These are phyloP conservation scores for Lecanicillium sp. DNA, from an alignment of 2,329 filamentous ascomycete genomes.

Conservation along the genomic window DNA sequence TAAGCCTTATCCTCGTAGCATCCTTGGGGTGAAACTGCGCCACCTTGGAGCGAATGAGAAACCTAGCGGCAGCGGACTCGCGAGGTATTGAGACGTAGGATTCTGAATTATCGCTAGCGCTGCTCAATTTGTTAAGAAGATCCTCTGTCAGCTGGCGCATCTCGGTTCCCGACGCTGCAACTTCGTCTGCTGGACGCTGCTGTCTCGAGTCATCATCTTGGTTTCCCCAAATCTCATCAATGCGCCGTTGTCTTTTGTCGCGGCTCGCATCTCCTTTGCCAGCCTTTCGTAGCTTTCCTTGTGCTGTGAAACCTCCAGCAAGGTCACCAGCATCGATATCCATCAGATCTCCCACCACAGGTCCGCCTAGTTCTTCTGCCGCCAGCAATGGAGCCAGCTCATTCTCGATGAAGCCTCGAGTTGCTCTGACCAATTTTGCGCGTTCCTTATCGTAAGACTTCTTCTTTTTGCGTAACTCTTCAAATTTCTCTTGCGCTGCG, in stretches of 20 bases:
- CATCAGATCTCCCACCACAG: constrained; percentile 67
- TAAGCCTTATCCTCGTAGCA: constrained; percentile 47
- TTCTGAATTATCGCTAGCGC: constrained; percentile 42
- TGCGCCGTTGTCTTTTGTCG: constrained; percentile 48
- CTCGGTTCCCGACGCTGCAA: constrained; percentile 42
- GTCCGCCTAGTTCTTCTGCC: constrained; percentile 75
- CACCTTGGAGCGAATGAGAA: constrained; percentile 56
- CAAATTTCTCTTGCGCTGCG: constrained; percentile 53
- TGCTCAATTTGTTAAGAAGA: constrained; percentile 49
- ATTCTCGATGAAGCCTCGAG: constrained; percentile 63
- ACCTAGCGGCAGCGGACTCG: constrained; percentile 55
- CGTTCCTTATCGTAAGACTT: constrained; percentile 53
- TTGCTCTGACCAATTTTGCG: constrained; percentile 48
- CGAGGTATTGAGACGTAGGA: constrained; percentile 50
- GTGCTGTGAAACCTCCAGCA: constrained; percentile 50
- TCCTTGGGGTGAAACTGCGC: constrained; percentile 59
- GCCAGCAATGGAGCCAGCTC: constrained; percentile 68
- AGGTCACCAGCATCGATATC: constrained; percentile 54
- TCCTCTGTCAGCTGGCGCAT: constrained; percentile 53
- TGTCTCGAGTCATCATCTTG: constrained; percentile 15
- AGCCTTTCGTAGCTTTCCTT: constrained; percentile 46
- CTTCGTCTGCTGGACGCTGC: constrained; percentile 32
- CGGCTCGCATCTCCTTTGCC: constrained; percentile 23
- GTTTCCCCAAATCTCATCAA: constrained; percentile 55
- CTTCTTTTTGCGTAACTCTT: constrained; percentile 51